Conservation (phyloP, 2,329 filamentous ascomycete genomes). For the Xylaria sp. region DNA sequence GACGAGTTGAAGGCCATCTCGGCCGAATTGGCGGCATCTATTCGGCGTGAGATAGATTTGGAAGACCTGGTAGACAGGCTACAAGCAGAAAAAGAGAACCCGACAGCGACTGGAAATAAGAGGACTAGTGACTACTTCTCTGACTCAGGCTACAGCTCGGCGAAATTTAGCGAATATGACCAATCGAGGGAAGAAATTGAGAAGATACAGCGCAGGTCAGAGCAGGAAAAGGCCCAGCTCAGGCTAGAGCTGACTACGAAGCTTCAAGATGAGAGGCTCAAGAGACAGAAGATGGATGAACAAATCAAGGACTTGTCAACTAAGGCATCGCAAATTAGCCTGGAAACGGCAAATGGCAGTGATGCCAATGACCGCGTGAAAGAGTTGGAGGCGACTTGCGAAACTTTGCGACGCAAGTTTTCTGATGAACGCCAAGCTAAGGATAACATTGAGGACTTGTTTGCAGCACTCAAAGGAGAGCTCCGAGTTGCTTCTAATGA, state of each 20-base stretch:
- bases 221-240: constrained; percentile 90
- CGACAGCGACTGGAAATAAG: constrained; percentile 66
- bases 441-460: constrained; percentile 91
- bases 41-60: constrained; percentile 93
- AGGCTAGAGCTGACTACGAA: constrained; percentile 86
- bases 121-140: constrained; percentile 98
- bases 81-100: constrained; percentile 77
- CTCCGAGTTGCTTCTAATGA: constrained; percentile 85
- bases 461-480: constrained; percentile 84
- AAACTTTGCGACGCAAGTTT: constrained; percentile 83
- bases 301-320: constrained; percentile 86
- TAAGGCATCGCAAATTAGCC: constrained; percentile 73
- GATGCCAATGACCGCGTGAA: constrained; percentile 71
- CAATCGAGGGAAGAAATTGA: constrained; percentile 78
- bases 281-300: constrained; percentile 79
- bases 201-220: constrained; percentile 80
- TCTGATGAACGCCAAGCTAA: constrained; percentile 87
- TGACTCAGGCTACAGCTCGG: constrained; percentile 89
- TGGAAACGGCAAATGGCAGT: constrained; percentile 64
- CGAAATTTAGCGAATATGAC: constrained; percentile 77
- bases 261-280: constrained; percentile 84
- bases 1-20: constrained; percentile 94
- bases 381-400: constrained; percentile 82
- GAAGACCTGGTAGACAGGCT: constrained; percentile 92
- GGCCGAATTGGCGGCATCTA: constrained; percentile 89